These are phyloP conservation scores for Xylaria sp. DNA, from an alignment of 495 filamentous ascomycete species.

Conservation along the genomic window DNA sequence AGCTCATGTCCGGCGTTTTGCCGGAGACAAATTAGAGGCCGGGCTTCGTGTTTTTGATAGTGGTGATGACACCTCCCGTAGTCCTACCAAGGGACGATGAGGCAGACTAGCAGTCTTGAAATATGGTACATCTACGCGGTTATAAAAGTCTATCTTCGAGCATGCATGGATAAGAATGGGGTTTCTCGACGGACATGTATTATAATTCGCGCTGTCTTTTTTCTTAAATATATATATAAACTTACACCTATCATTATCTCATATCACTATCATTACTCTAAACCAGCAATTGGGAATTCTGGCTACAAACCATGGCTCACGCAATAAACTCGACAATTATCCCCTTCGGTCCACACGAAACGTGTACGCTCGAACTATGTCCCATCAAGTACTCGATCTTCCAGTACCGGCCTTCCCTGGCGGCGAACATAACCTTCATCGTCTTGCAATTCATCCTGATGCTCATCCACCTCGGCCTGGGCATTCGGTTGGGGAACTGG, in stretches of 20 bases:
- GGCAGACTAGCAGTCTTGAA: neutral
- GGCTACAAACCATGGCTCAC: neutral
- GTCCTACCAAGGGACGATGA: neutral
- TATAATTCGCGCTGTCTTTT: neutral
- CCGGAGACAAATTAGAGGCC: neutral
- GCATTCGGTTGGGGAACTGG: constrained; percentile 48
- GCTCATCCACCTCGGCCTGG: constrained; percentile 43
- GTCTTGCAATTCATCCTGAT: constrained; percentile 33
- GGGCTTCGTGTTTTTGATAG: neutral
- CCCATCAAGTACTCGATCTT: constrained; percentile 44
- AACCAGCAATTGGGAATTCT: neutral
- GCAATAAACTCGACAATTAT: constrained; percentile 15
- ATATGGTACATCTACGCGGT: neutral
- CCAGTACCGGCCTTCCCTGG: constrained; percentile 42
- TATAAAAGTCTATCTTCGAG: neutral
- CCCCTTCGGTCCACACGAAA: constrained; percentile 42
- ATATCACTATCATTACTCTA: neutral
- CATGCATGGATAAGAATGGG: neutral
- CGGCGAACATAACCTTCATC: constrained; percentile 38
- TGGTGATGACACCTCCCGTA: neutral
- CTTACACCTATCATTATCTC: neutral
- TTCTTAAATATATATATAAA: too few relatives aligned
- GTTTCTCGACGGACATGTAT: neutral
- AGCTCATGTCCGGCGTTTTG: neutral
- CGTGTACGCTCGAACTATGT: constrained; percentile 47